A percentile compares a stretch with the other conserved stretches of the same genome.
These are phyloP conservation scores for Royoungia palumana DNA, from an alignment of 768 basidiomycete genomes.

Conservation along the genomic window DNA sequence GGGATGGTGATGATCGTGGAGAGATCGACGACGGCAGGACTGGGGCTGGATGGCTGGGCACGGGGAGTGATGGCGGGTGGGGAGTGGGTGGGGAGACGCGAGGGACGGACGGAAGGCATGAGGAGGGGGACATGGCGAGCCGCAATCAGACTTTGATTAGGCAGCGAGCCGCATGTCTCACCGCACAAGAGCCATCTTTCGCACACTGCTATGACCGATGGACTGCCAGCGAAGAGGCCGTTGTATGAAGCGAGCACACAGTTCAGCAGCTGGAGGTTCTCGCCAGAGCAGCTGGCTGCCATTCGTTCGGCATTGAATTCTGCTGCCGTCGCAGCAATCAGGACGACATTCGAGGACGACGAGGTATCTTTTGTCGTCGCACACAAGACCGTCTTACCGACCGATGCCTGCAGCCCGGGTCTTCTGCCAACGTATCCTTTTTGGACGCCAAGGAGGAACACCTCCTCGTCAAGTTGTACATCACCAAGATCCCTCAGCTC, in stretches of 20 bases:
- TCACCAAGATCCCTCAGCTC: conserved; percentile 79
- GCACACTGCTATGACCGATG: too few relatives aligned
- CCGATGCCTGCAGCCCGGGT: conserved; percentile 56
- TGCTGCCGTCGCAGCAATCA: conserved; percentile 74
- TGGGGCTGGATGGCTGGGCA: background rate
- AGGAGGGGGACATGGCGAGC: background rate
- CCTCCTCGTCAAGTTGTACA: conserved; percentile 84
- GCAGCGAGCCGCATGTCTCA: too few relatives aligned
- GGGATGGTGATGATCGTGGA: conserved; percentile 48
- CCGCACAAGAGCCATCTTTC: too few relatives aligned
- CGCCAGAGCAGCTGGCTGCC: conserved; percentile 55
- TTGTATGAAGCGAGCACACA: conserved; percentile 80
- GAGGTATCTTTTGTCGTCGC: conserved; percentile 47
- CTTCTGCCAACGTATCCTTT: conserved; percentile 70
- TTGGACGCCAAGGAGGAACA: conserved; percentile 76
- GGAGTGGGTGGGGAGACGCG: background rate
- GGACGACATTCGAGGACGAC: conserved; percentile 72
- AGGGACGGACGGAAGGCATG: background rate
- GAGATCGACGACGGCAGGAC: conserved; percentile 44
- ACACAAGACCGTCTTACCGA: background rate
- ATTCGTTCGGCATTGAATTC: conserved; percentile 68
- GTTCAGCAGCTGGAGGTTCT: conserved; percentile 87
- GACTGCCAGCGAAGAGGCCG: conserved; percentile 28
- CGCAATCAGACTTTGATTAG: too few relatives aligned
- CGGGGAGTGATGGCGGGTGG: conserved; percentile 1